Conservation (phyloP, 768 basidiomycete species). For the Phanerodontia chrysosporium region DNA sequence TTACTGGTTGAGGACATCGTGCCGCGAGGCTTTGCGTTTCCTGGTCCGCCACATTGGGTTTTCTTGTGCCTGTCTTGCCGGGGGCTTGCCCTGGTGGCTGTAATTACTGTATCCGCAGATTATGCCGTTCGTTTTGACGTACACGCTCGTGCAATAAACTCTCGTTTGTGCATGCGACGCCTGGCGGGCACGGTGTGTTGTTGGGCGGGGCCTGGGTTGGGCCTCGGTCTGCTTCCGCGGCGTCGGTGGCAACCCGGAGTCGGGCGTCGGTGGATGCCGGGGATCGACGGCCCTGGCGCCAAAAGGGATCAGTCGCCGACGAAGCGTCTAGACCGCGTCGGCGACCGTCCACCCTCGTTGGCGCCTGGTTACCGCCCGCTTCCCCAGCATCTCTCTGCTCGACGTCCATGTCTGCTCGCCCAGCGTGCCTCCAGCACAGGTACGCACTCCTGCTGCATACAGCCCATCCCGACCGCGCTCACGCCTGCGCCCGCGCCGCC, state of each 20-base stretch:
- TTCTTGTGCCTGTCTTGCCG: too few relatives aligned
- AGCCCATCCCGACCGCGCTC: not conserved
- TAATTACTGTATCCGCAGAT: too few relatives aligned
- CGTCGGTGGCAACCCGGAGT: not conserved
- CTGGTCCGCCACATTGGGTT: too few relatives aligned
- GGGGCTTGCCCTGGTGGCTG: too few relatives aligned
- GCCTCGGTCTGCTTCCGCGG: too few relatives aligned
- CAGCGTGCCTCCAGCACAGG: not conserved
- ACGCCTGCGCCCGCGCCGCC: not conserved
- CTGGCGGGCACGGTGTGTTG: too few relatives aligned
- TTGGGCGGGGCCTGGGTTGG: too few relatives aligned
- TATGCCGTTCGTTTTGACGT: too few relatives aligned
- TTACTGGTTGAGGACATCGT: not conserved
- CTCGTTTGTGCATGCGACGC: too few relatives aligned
- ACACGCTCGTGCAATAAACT: too few relatives aligned
- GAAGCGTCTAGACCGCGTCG: not conserved
- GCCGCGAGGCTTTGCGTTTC: too few relatives aligned
- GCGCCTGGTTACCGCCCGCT: not conserved
- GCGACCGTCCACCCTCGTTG: not conserved
- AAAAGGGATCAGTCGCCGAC: not conserved
- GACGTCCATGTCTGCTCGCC: not conserved
- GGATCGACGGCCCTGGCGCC: not conserved
- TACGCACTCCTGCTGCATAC: not conserved
- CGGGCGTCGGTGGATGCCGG: not conserved
- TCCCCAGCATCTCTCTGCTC: not conserved